A percentile compares a stretch with the other conserved stretches of the same genome.
These are phyloP conservation scores for Populus ilicifolia DNA, from an alignment of 345 rosid genomes.

Conservation along the genomic window DNA sequence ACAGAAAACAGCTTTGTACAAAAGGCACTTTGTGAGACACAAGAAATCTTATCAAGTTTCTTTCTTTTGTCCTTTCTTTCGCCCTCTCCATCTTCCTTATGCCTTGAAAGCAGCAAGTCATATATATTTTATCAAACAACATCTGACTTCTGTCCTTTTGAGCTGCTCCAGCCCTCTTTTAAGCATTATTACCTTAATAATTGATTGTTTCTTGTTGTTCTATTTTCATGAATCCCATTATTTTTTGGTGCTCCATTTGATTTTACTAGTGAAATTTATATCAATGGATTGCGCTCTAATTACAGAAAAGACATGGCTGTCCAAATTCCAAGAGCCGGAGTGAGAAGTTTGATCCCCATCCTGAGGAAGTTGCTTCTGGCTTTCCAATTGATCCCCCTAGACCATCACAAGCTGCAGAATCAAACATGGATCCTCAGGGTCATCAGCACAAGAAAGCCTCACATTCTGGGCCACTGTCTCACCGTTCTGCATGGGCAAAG, in stretches of 20 bases:
- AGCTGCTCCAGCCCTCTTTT: background rate
- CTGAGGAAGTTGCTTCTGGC: constrained; percentile 96
- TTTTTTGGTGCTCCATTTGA: background rate
- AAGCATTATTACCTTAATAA: background rate
- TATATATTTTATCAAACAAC: background rate
- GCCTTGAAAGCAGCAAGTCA: background rate
- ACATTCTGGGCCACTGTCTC: constrained; percentile 89
- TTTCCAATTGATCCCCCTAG: constrained; percentile 98
- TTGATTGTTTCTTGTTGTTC: background rate
- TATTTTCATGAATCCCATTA: background rate
- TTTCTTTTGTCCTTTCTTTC: background rate
- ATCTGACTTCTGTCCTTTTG: background rate
- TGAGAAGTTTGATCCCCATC: constrained; percentile 96
- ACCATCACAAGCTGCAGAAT: constrained; percentile 68
- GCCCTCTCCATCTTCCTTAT: background rate
- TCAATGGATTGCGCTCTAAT: constrained; percentile 4
- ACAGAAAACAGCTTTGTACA: background rate
- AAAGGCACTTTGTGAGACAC: background rate
- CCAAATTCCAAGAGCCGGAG: constrained; percentile 79
- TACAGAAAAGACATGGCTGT: constrained; percentile 82
- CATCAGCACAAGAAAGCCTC: constrained; percentile 76
- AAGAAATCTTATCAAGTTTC: background rate
- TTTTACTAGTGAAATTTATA: background rate
- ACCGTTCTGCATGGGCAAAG: constrained; percentile 73
- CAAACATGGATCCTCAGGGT: constrained; percentile 53